Percentiles rank a stretch among this genome's conserved stretches.
Evolutionary conservation across 2,329 filamentous ascomycete species (phyloP).

Genomic region (Phialophora tarda): DNA sequence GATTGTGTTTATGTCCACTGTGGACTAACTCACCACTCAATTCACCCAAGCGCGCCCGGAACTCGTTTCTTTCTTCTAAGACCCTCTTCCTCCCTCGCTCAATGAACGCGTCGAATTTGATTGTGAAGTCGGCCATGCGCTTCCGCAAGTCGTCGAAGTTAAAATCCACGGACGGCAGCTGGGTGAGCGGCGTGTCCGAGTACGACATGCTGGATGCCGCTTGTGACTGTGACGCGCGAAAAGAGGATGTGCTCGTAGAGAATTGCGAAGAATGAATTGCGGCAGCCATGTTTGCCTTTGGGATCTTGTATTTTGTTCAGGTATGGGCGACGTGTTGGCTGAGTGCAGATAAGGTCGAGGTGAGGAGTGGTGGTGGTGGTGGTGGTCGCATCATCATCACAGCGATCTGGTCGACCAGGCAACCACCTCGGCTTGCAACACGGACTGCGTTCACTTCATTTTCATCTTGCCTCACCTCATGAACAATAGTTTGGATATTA

Average conservation of each 20-base stretch:
- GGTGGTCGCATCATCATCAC: background rate
- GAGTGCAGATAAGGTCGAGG: background rate
- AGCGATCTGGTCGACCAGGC: constrained; percentile 16
- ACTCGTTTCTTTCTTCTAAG: constrained; percentile 90
- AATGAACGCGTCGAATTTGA: constrained; percentile 90
- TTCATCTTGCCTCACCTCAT: background rate
- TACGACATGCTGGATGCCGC: constrained; percentile 31
- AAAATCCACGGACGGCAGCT: constrained; percentile 87
- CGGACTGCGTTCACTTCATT: background rate
- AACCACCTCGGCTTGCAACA: constrained; percentile 13
- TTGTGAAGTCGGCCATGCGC: constrained; percentile 91
- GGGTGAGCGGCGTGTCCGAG: constrained; percentile 36
- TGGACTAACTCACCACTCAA: constrained; percentile 71
- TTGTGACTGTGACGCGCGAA: constrained; percentile 39
- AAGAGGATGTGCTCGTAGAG: constrained; percentile 37
- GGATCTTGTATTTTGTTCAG: background rate
- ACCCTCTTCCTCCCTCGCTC: constrained; percentile 88
- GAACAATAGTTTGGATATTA: background rate
- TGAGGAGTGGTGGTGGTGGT: constrained; percentile 1
- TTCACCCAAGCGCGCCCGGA: constrained; percentile 87
- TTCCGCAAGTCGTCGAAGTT: constrained; percentile 94
- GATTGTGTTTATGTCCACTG: background rate
- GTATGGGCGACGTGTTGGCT: background rate
- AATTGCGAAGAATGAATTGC: constrained; percentile 29
- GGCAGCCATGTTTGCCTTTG: constrained; percentile 29